A percentile compares a stretch with the other conserved stretches of the same genome.
Evolutionary conservation across 1,284 basidiomycete genomes (phyloP).

Genomic region (Violaceomyces palustris): DNA sequence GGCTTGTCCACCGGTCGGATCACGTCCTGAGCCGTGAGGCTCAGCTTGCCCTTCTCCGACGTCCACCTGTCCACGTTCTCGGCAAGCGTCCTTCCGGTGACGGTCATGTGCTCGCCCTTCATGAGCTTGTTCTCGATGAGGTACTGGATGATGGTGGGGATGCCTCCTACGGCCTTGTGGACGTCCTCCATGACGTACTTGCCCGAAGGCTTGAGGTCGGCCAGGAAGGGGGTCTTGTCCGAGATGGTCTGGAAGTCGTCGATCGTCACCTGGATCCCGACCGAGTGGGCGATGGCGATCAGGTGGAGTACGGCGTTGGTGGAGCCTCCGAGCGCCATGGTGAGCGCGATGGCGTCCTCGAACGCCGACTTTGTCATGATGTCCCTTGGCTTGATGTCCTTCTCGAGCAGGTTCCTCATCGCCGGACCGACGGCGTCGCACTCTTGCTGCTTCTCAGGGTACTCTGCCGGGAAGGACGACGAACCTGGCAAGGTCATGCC

Average conservation of each 20-base stretch:
- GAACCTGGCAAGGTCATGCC: slow-evolving; percentile 51
- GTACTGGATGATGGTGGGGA: slow-evolving; percentile 56
- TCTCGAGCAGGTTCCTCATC: slow-evolving; percentile 49
- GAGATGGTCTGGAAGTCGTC: slow-evolving; percentile 51
- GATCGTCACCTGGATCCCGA: slow-evolving; percentile 42
- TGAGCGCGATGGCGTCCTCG: slow-evolving; percentile 49
- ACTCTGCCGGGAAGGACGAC: slow-evolving; percentile 49
- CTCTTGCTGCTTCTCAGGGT: slow-evolving; percentile 48
- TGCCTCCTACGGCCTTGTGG: slow-evolving; percentile 43
- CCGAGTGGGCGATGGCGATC: slow-evolving; percentile 49
- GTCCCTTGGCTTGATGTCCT: slow-evolving; percentile 49
- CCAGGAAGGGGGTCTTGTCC: slow-evolving; percentile 49
- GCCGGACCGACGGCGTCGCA: slow-evolving; percentile 41
- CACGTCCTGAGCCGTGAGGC: slow-evolving; percentile 42
- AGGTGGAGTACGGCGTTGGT: slow-evolving; percentile 51
- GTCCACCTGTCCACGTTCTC: slow-evolving; percentile 62
- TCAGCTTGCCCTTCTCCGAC: slow-evolving; percentile 54
- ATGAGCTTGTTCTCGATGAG: slow-evolving; percentile 55
- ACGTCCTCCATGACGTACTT: slow-evolving; percentile 53
- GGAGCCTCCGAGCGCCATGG: slow-evolving; percentile 50
- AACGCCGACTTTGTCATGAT: slow-evolving; percentile 49
- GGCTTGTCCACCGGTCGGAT: slow-evolving; percentile 43
- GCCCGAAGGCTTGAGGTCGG: slow-evolving; percentile 50
- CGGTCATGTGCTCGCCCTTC: slow-evolving; percentile 51
- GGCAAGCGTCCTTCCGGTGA: slow-evolving; percentile 47